phyloP scores from a whole-genome alignment of 371 early-diverging fungal species.

The Lichtheimia ramosa region DNA sequence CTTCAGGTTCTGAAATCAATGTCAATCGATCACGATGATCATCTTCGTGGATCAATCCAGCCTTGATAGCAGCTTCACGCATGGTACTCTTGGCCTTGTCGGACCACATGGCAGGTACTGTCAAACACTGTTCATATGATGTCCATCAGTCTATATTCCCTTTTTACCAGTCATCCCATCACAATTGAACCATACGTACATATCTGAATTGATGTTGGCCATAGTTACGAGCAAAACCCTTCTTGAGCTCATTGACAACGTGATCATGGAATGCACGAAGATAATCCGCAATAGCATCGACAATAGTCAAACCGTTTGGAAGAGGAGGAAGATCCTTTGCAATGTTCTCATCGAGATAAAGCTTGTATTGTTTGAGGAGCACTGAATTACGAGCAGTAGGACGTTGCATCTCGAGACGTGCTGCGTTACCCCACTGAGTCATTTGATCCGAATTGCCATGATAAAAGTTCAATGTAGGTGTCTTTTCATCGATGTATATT shows the following conservation, averaged over 20 bases:
- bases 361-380: conserved; percentile 53
- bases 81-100: conserved; percentile 54
- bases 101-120: conserved; percentile 57
- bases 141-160: neutral
- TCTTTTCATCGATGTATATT: conserved; percentile 15
- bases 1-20: conserved; percentile 51
- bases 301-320: conserved; percentile 46
- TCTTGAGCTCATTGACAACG: conserved; percentile 49
- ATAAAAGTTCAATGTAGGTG: conserved; percentile 52
- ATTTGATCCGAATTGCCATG: conserved; percentile 42
- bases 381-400: conserved; percentile 49
- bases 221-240: conserved; percentile 44
- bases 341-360: conserved; percentile 54
- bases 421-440: conserved; percentile 63
- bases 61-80: conserved; percentile 52
- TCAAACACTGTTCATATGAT: conserved; percentile 35
- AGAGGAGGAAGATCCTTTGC: conserved; percentile 56
- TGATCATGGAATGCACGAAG: conserved; percentile 53
- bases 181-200: conserved; percentile 19
- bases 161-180: neutral
- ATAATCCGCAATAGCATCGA: conserved; percentile 57
- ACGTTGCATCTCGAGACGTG: conserved; percentile 51
- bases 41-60: conserved; percentile 38
- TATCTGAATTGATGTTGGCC: conserved; percentile 43
- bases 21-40: conserved; percentile 49